These are phyloP conservation scores for Tulasnella sp. DNA, from an alignment of 768 basidiomycete genomes.

Conservation along the genomic window DNA sequence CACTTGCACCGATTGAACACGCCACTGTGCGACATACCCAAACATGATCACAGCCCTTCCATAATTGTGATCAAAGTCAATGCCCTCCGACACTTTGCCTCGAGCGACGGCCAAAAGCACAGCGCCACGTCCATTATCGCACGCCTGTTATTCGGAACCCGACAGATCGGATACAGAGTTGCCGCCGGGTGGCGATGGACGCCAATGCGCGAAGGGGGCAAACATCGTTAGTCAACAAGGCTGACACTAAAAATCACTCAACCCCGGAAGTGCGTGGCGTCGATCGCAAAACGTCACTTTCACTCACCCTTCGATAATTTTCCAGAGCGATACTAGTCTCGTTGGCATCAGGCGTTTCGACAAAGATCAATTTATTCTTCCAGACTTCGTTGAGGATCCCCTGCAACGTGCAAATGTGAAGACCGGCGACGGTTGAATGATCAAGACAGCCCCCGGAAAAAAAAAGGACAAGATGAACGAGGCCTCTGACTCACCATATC, in stretches of 20 bases:
- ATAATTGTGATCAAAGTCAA: slow-evolving; percentile 99
- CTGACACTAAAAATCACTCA: not conserved
- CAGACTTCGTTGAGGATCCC: slow-evolving; percentile 98
- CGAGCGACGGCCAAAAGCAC: slow-evolving; percentile 94
- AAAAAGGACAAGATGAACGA: not conserved
- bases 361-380: slow-evolving; percentile 99
- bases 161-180: slow-evolving; percentile 19
- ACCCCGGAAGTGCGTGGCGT: not conserved
- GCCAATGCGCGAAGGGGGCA: not conserved
- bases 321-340: slow-evolving; percentile 97
- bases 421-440: not conserved
- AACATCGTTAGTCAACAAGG: not conserved
- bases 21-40: slow-evolving; percentile 47
- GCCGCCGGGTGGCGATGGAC: not conserved
- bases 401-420: slow-evolving; percentile 41
- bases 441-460: not conserved
- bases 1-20: not conserved
- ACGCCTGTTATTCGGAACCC: slow-evolving; percentile 46
- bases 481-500: slow-evolving; percentile 72
- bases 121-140: slow-evolving; percentile 96
- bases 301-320: slow-evolving; percentile 81
- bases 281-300: not conserved
- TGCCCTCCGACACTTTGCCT: slow-evolving; percentile 99
- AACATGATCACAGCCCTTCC: slow-evolving; percentile 99
- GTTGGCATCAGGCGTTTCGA: slow-evolving; percentile 97